A percentile compares a stretch with the other conserved stretches of the same genome.
Evolutionary conservation across 2,329 filamentous ascomycete species (phyloP).

Genomic region (Cercospora brassicicola): DNA sequence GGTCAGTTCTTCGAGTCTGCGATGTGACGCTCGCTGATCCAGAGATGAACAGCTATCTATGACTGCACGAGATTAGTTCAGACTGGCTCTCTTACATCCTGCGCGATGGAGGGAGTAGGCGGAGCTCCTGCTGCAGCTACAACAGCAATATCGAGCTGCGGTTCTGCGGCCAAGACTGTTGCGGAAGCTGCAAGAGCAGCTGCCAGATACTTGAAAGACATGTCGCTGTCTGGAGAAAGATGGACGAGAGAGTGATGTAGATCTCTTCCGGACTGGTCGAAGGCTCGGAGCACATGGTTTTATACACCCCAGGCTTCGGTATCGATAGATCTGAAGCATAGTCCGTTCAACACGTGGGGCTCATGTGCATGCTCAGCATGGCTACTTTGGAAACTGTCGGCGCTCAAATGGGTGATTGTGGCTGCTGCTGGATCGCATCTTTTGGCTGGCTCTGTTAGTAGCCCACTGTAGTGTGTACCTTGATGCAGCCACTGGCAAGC

Average conservation of each 20-base stretch:
- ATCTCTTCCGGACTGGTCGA: background rate
- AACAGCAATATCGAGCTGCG: conserved; percentile 15
- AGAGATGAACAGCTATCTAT: background rate
- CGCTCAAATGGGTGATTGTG: background rate
- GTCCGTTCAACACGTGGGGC: background rate
- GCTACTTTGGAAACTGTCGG: background rate
- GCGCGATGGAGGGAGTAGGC: conserved; percentile 9
- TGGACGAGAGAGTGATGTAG: background rate
- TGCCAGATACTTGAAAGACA: background rate
- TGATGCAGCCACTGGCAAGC: background rate
- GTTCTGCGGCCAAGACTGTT: background rate
- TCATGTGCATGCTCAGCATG: background rate
- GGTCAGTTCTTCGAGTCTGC: background rate
- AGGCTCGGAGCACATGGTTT: background rate
- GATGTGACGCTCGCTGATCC: background rate
- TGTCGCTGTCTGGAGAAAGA: no score
- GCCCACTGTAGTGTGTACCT: background rate
- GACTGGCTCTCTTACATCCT: background rate
- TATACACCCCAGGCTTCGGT: background rate
- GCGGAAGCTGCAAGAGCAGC: background rate
- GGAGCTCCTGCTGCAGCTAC: conserved; percentile 16
- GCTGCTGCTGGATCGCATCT: background rate
- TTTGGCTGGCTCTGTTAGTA: background rate
- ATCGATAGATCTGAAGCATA: background rate
- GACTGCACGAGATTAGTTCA: background rate